Evolutionary conservation across 768 basidiomycete genomes (phyloP).

Genomic region (Rhodotorula graminis): DNA sequence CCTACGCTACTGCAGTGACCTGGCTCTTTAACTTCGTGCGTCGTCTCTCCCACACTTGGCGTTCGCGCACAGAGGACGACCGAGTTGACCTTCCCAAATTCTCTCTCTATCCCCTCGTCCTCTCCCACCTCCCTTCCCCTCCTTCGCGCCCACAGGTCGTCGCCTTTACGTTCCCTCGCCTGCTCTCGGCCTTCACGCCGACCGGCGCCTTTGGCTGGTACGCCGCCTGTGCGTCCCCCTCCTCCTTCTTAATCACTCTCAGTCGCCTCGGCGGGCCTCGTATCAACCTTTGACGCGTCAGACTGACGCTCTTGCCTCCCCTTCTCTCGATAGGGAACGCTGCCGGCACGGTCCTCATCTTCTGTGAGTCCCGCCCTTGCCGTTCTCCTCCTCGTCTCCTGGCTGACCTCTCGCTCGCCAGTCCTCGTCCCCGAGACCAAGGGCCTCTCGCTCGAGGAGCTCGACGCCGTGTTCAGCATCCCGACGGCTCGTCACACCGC

Average conservation of each 20-base stretch:
- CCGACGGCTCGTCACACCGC: constrained; percentile 34
- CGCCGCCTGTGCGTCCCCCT: constrained; percentile 21
- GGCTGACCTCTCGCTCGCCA: neutral
- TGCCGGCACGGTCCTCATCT: constrained; percentile 38
- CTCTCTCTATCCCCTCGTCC: no score
- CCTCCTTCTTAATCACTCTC: neutral
- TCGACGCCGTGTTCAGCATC: constrained; percentile 45
- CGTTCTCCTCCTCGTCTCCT: neutral
- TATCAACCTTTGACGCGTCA: no score
- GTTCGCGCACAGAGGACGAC: no score
- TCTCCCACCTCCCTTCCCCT: no score
- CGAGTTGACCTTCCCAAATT: no score
- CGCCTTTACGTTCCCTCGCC: constrained; percentile 39
- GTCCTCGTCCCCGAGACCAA: constrained; percentile 39
- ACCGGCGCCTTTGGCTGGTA: constrained; percentile 39
- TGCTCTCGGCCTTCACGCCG: constrained; percentile 35
- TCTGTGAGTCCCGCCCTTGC: constrained; percentile 41
- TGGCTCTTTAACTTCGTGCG: constrained; percentile 28
- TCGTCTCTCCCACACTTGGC: no score
- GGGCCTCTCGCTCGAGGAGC: constrained; percentile 45
- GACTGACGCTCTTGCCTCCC: neutral
- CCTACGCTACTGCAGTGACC: constrained; percentile 28
- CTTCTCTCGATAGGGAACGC: constrained; percentile 17
- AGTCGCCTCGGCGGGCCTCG: no score
- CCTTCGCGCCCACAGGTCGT: constrained; percentile 16